Evolutionary conservation across 2,329 filamentous ascomycete genomes (phyloP).

Genomic region (Pseudogymnoascus sp.): DNA sequence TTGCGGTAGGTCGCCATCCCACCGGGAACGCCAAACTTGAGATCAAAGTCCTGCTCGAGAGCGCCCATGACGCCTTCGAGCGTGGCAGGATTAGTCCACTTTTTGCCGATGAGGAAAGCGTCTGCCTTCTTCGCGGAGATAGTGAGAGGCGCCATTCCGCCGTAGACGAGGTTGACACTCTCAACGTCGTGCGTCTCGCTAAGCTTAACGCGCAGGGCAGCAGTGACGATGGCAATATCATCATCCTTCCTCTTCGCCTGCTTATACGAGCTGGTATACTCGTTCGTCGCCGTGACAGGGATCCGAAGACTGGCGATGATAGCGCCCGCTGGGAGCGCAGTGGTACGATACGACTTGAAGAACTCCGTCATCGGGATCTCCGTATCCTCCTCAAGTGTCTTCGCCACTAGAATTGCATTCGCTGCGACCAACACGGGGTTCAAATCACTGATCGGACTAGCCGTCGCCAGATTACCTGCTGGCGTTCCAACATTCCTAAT

Average conservation of each 20-base stretch:
- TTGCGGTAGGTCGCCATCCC: constrained; percentile 97
- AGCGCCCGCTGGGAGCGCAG: constrained; percentile 70
- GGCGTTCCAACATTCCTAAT: constrained; percentile 97
- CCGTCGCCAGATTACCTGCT: constrained; percentile 87
- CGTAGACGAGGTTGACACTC: constrained; percentile 75
- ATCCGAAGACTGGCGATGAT: constrained; percentile 84
- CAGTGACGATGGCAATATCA: constrained; percentile 95
- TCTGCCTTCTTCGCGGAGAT: constrained; percentile 75
- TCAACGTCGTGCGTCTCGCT: constrained; percentile 61
- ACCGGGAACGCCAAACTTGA: constrained; percentile 83
- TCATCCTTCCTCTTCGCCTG: constrained; percentile 96
- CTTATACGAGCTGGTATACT: constrained; percentile 86
- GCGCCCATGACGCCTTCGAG: constrained; percentile 85
- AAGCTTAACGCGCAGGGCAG: constrained; percentile 67
- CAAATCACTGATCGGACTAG: constrained; percentile 90
- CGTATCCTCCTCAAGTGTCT: constrained; percentile 60
- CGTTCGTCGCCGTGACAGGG: constrained; percentile 67
- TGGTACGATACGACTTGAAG: constrained; percentile 84
- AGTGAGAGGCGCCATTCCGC: constrained; percentile 89
- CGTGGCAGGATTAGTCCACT: constrained; percentile 69
- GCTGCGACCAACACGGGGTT: constrained; percentile 90
- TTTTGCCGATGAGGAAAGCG: constrained; percentile 66
- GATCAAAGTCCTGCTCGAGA: constrained; percentile 80
- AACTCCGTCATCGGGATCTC: constrained; percentile 90
- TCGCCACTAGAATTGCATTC: constrained; percentile 72